Conservation (phyloP, 2,329 filamentous ascomycete species). For the Aureobasidium musti region DNA sequence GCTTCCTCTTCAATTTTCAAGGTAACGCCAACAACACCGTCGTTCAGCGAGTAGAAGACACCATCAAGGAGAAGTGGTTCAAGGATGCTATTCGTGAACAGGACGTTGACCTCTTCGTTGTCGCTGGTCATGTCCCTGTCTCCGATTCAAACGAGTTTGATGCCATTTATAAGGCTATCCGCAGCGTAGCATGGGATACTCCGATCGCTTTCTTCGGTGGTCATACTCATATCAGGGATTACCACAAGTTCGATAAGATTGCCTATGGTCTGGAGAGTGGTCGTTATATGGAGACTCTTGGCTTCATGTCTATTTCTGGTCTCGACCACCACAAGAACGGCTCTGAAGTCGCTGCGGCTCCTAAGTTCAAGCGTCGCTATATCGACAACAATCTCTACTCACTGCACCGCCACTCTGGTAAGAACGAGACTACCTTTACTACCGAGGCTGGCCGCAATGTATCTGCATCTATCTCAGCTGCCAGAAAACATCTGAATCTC, state of each 20-base stretch:
- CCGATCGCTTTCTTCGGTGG: slow-evolving; percentile 93
- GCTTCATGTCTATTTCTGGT: slow-evolving; percentile 85
- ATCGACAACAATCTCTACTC: slow-evolving; percentile 93
- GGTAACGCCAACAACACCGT: slow-evolving; percentile 88
- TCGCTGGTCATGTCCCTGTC: slow-evolving; percentile 82
- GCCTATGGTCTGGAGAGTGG: slow-evolving; percentile 82
- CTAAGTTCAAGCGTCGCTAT: slow-evolving; percentile 72
- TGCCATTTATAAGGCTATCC: slow-evolving; percentile 74
- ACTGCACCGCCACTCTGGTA: slow-evolving; percentile 75
- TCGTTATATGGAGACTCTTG: slow-evolving; percentile 91
- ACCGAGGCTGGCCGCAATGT: slow-evolving; percentile 74
- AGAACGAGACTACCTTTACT: slow-evolving; percentile 70
- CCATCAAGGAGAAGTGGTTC: slow-evolving; percentile 86
- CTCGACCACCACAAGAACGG: slow-evolving; percentile 48
- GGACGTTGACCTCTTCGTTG: slow-evolving; percentile 82
- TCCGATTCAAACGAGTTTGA: slow-evolving; percentile 74
- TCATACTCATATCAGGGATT: slow-evolving; percentile 86
- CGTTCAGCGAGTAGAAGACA: slow-evolving; percentile 76
- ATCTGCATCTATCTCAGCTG: slow-evolving; percentile 67
- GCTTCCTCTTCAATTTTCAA: slow-evolving; percentile 92
- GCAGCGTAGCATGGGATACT: slow-evolving; percentile 72
- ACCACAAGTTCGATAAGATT: slow-evolving; percentile 73
- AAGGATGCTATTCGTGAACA: slow-evolving; percentile 75
- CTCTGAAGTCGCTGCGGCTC: slow-evolving; percentile 32
- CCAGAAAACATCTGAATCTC: slow-evolving; percentile 69